Evolutionary conservation across 2,329 filamentous ascomycete species (phyloP).

Genomic region (Plectosphaerella sp.): DNA sequence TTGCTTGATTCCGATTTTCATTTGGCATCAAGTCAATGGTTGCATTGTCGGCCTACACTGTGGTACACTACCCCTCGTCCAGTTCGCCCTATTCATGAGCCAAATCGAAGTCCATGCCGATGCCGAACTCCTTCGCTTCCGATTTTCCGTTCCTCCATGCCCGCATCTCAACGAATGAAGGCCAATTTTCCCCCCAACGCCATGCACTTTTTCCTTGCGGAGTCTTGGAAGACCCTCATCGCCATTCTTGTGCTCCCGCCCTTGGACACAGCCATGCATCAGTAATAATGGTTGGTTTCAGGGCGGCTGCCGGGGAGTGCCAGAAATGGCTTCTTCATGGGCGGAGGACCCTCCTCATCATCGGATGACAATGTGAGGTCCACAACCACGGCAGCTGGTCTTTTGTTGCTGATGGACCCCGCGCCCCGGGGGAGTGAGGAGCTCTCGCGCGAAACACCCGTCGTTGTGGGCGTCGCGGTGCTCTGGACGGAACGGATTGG

Average conservation of each 20-base stretch:
- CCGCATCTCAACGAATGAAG: no score
- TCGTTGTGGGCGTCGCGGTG: constrained; percentile 29
- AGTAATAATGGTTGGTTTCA: neutral
- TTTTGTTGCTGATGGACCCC: constrained; percentile 38
- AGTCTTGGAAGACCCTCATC: no score
- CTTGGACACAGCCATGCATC: neutral
- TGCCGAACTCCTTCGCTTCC: constrained; percentile 2
- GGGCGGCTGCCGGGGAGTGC: constrained; percentile 1
- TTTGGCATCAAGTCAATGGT: no score
- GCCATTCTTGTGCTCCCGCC: no score
- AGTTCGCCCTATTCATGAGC: no score
- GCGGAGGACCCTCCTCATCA: constrained; percentile 44
- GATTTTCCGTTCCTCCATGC: no score
- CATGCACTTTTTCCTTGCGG: no score
- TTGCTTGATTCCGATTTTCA: no score
- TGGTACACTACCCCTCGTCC: no score
- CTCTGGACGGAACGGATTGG: constrained; percentile 29
- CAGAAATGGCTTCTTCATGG: constrained; percentile 41
- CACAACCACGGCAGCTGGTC: constrained; percentile 45
- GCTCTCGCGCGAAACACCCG: constrained; percentile 29
- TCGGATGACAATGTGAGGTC: constrained; percentile 55
- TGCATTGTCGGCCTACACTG: no score
- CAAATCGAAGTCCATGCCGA: neutral
- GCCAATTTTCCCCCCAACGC: no score
- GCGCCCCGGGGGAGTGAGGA: constrained; percentile 29